Percentiles rank a stretch among this genome's conserved stretches.
phyloP scores from a whole-genome alignment of 1,139 yeast genomes.

The Geotrichum europaeum region DNA sequence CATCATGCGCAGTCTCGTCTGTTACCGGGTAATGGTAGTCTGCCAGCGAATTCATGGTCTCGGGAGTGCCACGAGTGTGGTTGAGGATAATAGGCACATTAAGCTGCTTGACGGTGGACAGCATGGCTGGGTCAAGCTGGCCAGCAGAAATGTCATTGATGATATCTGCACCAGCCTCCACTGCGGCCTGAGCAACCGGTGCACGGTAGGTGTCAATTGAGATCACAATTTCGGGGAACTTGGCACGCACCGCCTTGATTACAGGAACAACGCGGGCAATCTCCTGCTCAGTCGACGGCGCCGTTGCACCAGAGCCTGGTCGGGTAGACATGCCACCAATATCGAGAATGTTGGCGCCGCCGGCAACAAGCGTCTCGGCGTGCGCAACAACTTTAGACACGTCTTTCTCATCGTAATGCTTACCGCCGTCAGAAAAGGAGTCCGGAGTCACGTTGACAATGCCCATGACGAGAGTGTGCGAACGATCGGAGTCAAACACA shows the following conservation, averaged over 20 bases:
- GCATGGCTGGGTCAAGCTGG: constrained; percentile 56
- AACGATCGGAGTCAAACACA: constrained; percentile 25
- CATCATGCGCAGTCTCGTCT: constrained; percentile 39
- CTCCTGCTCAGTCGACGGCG: constrained; percentile 52
- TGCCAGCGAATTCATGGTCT: constrained; percentile 61
- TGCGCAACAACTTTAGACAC: constrained; percentile 39
- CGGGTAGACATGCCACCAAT: constrained; percentile 92
- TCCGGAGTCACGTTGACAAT: constrained; percentile 88
- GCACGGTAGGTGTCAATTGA: constrained; percentile 85
- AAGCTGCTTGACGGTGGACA: constrained; percentile 56
- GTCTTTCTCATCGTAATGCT: constrained; percentile 27
- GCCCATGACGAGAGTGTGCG: constrained; percentile 58
- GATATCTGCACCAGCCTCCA: constrained; percentile 79
- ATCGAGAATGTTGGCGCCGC: constrained; percentile 69
- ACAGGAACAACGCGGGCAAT: constrained; percentile 63
- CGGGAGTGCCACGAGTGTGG: constrained; percentile 81
- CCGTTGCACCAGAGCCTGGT: constrained; percentile 58
- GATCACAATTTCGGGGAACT: constrained; percentile 39
- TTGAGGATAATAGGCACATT: constrained; percentile 71
- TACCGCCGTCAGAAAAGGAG: constrained; percentile 90
- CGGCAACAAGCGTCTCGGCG: constrained; percentile 43
- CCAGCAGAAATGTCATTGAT: constrained; percentile 92
- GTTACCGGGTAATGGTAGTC: constrained; percentile 37
- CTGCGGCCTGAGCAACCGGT: constrained; percentile 61
- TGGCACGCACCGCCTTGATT: constrained; percentile 51